Base-by-base conservation (phyloP, 768 basidiomycete genomes). In the Amanita polypyramis region DNA sequence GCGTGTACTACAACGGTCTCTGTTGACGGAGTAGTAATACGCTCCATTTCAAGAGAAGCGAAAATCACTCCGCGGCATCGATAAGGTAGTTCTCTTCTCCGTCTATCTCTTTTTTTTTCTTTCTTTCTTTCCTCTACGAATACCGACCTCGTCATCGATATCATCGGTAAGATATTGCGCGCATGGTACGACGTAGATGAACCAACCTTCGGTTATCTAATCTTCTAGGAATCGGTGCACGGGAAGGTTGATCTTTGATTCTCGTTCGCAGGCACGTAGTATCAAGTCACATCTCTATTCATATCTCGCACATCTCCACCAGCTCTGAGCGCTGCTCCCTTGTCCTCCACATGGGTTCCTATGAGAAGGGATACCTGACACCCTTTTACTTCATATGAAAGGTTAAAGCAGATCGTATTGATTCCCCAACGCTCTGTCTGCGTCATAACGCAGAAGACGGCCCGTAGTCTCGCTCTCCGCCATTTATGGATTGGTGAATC, bases 211-310 rank as follows among this genome's bases (percentile, higher is more conserved):
- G 50, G 11, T 54, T 69, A 11, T 17, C 12, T 20, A 43, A 10
- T n/a, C 55, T 32, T 51, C 44, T 2, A 34, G 45, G 20, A 20
- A 30, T 1, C 38, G 40, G 7, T 51, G 54, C 10, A 41, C 37
- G 1, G 47, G 8, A 70, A 70, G 47, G 55, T 60, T n/a, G 47
- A 53, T 12, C 37, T 58, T 6, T 68, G 65, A 64, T 61, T 68
- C 33, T 41, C 53, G 1, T 57, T 57, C 52, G 57, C 61, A 5
- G 58, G 59, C 15, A 56, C 57, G 2, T 63, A 61, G 38, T 47
- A 45, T 65, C 11, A 27, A 7, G 3, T 27, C 47, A 56, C 46
- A 49, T 65, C 15, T 43, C 52, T 42, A 46, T 61, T 32, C 54
- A 60, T 29, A 21, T 33, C 30, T 29, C 21, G 8, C 21, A 23